phyloP scores from a whole-genome alignment of 2,329 filamentous ascomycete genomes.

The Cladosporium sp. region DNA sequence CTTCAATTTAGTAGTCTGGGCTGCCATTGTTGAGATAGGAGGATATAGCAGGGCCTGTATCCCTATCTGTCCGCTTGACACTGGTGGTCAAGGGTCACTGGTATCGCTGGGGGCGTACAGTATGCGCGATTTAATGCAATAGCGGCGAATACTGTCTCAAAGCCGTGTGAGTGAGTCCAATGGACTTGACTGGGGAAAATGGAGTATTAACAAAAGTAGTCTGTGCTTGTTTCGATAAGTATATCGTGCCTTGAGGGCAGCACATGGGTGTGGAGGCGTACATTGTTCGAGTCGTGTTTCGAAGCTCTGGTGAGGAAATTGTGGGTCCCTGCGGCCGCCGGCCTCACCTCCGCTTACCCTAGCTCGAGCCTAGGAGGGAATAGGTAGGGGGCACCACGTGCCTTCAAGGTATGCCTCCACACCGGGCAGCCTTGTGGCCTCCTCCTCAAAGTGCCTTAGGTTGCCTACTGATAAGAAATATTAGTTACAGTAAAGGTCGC shows the following conservation, averaged over 20 bases:
- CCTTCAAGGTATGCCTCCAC: background rate
- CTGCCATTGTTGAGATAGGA: background rate
- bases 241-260: background rate
- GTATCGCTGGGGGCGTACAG: background rate
- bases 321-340: background rate
- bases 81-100: background rate
- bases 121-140: background rate
- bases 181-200: background rate
- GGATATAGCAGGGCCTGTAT: background rate
- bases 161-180: background rate
- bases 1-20: constrained; percentile 12
- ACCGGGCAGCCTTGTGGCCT: too few species aligned
- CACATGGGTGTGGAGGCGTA: background rate
- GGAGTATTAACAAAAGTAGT: background rate
- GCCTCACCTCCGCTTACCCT: background rate
- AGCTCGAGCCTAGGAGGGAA: too few species aligned
- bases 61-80: background rate
- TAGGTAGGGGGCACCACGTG: too few species aligned
- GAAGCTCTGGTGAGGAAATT: background rate
- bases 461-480: background rate
- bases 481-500: too few species aligned
- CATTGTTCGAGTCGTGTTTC: background rate
- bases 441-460: background rate
- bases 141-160: background rate
- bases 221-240: background rate